Conservation (phyloP, 208 protist genomes). For the Acanthamoeba royreba region DNA sequence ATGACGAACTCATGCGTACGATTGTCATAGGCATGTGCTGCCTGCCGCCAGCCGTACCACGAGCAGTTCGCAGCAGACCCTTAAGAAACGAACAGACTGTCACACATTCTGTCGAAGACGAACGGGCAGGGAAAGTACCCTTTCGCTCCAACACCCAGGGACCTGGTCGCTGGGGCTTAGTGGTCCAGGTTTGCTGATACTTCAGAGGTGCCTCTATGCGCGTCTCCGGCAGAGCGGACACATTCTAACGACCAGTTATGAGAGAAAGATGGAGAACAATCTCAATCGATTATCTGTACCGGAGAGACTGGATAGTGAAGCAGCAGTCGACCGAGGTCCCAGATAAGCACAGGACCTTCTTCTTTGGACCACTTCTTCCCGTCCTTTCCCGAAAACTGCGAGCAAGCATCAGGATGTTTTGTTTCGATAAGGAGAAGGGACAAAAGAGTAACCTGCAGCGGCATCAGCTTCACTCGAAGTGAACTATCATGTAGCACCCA, state of each 20-base stretch:
- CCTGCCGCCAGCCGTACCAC: neutral
- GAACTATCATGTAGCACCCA: neutral
- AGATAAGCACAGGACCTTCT: neutral
- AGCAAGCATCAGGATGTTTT: too few relatives aligned
- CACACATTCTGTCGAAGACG: neutral
- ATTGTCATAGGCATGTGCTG: neutral
- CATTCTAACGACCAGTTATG: neutral
- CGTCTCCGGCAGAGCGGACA: neutral
- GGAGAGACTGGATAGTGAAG: neutral
- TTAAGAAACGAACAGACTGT: too few relatives aligned
- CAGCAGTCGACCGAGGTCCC: neutral
- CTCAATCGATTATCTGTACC: neutral
- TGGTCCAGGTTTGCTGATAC: neutral
- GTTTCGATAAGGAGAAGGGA: too few relatives aligned
- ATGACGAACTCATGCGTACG: neutral
- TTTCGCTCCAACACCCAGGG: neutral
- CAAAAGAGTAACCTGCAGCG: neutral
- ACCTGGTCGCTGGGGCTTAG: neutral
- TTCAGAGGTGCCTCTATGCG: neutral
- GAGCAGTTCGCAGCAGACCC: neutral
- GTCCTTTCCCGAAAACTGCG: neutral
- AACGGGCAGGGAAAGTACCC: neutral
- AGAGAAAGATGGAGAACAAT: neutral
- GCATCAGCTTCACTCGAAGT: neutral
- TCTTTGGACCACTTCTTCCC: neutral